phyloP scores from a whole-genome alignment of 345 rosid genomes.

The Lenwebbia sp. region DNA sequence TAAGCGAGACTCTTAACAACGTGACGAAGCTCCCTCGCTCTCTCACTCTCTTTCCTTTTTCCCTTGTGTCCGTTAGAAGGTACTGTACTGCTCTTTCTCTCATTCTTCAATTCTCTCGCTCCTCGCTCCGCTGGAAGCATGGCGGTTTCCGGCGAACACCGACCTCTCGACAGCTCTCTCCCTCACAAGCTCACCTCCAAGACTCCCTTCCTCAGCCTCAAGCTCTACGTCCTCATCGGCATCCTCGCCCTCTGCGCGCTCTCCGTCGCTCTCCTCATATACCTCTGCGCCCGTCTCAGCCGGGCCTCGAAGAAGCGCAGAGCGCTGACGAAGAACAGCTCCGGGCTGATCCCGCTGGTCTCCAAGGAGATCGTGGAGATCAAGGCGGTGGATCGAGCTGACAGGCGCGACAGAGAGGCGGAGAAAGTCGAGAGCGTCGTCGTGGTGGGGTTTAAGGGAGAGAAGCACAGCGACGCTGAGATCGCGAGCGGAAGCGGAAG shows the following conservation, averaged over 20 bases:
- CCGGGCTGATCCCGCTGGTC: conserved; percentile 63
- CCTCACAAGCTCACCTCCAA: conserved; percentile 13
- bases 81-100: conserved; percentile 9
- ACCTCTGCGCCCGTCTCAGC: conserved; percentile 36
- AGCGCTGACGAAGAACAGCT: conserved; percentile 55
- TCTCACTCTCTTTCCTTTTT: neutral
- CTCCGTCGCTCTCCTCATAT: conserved; percentile 15
- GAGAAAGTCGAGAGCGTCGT: neutral
- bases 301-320: conserved; percentile 43
- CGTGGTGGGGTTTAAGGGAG: neutral
- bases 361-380: conserved; percentile 70
- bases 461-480: neutral
- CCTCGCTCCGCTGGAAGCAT: conserved; percentile 18
- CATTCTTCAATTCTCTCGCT: neutral
- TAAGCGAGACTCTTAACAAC: neutral
- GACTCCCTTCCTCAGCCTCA: conserved; percentile 40
- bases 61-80: conserved; percentile 16
- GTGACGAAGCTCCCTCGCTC: neutral
- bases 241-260: conserved; percentile 23
- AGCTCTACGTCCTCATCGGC: conserved; percentile 46
- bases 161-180: neutral
- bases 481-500: neutral
- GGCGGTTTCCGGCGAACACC: conserved; percentile 31
- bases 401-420: neutral
- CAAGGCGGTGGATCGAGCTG: conserved; percentile 27